Evolutionary conservation across 169 alveolate species (phyloP).

Genomic region (Plasmodium gaboni): DNA sequence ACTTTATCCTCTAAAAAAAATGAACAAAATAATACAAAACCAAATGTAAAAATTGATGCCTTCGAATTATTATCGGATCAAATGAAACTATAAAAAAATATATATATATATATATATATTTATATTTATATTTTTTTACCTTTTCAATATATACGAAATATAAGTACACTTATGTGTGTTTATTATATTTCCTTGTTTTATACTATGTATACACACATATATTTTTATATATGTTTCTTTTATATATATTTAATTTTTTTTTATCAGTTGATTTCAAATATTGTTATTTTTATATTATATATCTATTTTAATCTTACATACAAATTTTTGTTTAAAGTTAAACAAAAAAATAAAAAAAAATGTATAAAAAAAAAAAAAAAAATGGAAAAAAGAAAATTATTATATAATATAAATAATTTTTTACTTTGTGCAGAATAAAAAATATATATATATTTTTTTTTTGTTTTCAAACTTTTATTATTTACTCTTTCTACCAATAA

Average conservation of each 20-base stretch:
- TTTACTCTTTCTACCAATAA: no score
- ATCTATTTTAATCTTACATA: neutral
- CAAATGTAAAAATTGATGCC: slow-evolving; percentile 60
- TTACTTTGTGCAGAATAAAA: no score
- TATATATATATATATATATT: neutral
- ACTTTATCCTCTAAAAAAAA: slow-evolving; percentile 39
- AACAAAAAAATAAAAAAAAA: neutral
- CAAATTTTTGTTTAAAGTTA: slow-evolving; percentile 37
- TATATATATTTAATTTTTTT: neutral
- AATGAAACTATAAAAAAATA: slow-evolving; percentile 23
- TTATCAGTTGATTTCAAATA: neutral
- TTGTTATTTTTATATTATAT: neutral
- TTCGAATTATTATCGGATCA: slow-evolving; percentile 56
- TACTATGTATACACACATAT: no score
- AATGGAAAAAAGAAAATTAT: neutral
- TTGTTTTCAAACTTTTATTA: no score
- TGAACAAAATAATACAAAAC: slow-evolving; percentile 33
- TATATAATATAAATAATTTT: no score
- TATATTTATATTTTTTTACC: neutral
- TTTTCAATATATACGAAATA: neutral
- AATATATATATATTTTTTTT: no score
- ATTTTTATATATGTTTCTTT: neutral
- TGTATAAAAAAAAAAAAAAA: neutral
- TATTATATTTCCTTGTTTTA: no score
- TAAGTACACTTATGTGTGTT: no score